Percentiles rank a stretch among this genome's conserved stretches.
Conservation (phyloP, 768 basidiomycete genomes). For the Amanita muscaria region DNA sequence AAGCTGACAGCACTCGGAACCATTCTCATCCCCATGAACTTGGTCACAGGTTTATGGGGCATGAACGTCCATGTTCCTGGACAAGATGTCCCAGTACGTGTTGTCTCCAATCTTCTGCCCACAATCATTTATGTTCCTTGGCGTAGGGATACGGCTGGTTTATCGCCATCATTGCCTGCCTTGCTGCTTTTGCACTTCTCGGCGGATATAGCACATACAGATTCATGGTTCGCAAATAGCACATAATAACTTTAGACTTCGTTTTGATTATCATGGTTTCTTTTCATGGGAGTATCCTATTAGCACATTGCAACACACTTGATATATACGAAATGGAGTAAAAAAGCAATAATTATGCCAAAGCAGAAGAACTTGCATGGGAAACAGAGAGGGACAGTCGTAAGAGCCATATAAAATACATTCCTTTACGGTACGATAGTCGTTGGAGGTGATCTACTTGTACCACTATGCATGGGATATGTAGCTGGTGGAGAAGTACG, state of each 20-base stretch:
- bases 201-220: conserved; percentile 76
- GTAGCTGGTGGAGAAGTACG: conserved; percentile 3
- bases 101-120: too few species aligned
- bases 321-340: not conserved
- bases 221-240: conserved; percentile 48
- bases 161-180: conserved; percentile 68
- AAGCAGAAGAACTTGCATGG: not conserved
- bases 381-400: not conserved
- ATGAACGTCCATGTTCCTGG: conserved; percentile 99
- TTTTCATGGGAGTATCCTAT: conserved; percentile 5
- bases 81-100: conserved; percentile 44
- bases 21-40: conserved; percentile 93
- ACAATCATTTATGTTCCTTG: too few species aligned
- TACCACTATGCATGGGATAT: conserved; percentile 4
- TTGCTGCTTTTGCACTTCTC: conserved; percentile 74
- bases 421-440: conserved; percentile 3
- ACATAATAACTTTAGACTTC: too few species aligned
- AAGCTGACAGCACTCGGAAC: conserved; percentile 98
- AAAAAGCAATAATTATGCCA: conserved; percentile 6
- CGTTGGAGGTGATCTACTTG: not conserved
- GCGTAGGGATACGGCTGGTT: conserved; percentile 80
- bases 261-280: too few species aligned
- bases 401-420: not conserved
- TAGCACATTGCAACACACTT: conserved; percentile 6
- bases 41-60: conserved; percentile 92